Percentiles rank a stretch among this genome's conserved stretches.
phyloP scores from a whole-genome alignment of 164 flowering plant genomes.

The Macadamia tetraphylla region DNA sequence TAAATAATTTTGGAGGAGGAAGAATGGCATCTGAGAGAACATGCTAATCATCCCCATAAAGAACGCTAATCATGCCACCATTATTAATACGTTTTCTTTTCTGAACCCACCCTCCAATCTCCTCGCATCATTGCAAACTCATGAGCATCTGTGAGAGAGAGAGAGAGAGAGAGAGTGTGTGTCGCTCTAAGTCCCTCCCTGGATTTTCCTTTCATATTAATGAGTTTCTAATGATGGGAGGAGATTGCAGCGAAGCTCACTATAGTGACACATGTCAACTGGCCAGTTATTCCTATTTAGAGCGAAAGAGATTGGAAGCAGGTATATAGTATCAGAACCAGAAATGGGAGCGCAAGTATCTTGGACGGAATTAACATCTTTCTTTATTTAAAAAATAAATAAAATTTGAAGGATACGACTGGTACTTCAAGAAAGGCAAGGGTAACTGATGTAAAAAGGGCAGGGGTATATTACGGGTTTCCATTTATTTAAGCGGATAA shows the following conservation, averaged over 20 bases:
- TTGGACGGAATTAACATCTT: too few species aligned
- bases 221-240: too few species aligned
- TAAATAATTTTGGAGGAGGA: too few species aligned
- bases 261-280: too few species aligned
- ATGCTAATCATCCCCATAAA: conserved; percentile 16
- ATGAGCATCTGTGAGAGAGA: too few species aligned
- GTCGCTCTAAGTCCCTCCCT: too few species aligned
- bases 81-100: conserved; percentile 1
- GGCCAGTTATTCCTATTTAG: too few species aligned
- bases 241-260: too few species aligned
- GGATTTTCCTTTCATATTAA: background rate
- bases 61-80: conserved; percentile 4
- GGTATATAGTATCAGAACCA: too few species aligned
- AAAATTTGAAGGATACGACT: background rate
- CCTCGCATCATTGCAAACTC: conserved; percentile 9
- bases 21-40: conserved; percentile 11
- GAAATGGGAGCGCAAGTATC: too few species aligned
- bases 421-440: background rate
- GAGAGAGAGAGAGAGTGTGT: too few species aligned
- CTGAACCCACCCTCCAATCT: background rate
- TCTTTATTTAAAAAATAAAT: background rate
- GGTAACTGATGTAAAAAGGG: conserved; percentile 3
- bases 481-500: conserved; percentile 12
- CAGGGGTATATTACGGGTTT: conserved; percentile 3
- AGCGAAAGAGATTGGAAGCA: too few species aligned